These are phyloP conservation scores for Aspergillus niger DNA, from an alignment of 2,329 filamentous ascomycete species.

Conservation along the genomic window DNA sequence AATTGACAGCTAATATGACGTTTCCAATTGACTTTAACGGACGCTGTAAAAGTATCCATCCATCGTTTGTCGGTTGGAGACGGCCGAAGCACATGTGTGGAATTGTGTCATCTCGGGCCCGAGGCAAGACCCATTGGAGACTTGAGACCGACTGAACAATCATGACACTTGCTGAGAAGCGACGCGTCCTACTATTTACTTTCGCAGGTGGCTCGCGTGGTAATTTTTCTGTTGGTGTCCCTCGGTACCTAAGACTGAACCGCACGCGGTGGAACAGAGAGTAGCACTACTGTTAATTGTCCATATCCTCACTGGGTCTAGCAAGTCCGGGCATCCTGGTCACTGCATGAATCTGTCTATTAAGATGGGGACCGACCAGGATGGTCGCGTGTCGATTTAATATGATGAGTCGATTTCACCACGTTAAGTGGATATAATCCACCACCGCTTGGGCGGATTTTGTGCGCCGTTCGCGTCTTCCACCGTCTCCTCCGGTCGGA, in stretches of 20 bases:
- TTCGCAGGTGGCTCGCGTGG: not conserved
- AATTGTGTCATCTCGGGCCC: constrained; percentile 3
- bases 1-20: not conserved
- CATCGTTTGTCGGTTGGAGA: not conserved
- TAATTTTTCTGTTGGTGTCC: not conserved
- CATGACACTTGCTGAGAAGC: too few species aligned
- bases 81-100: constrained; percentile 13
- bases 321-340: constrained; percentile 5
- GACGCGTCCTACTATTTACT: too few species aligned
- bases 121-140: constrained; percentile 9
- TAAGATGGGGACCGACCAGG: constrained; percentile 8
- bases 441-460: not conserved
- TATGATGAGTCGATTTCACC: constrained; percentile 7
- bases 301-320: not conserved
- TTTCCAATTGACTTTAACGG: not conserved
- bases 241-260: not conserved
- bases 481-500: not conserved
- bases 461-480: not conserved
- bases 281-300: not conserved
- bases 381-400: constrained; percentile 9
- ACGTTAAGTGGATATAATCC: constrained; percentile 6
- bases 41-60: not conserved
- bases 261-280: not conserved
- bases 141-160: not conserved
- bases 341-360: constrained; percentile 9